phyloP scores from a whole-genome alignment of 306 rosid species.

The Canavalia gladiata region DNA sequence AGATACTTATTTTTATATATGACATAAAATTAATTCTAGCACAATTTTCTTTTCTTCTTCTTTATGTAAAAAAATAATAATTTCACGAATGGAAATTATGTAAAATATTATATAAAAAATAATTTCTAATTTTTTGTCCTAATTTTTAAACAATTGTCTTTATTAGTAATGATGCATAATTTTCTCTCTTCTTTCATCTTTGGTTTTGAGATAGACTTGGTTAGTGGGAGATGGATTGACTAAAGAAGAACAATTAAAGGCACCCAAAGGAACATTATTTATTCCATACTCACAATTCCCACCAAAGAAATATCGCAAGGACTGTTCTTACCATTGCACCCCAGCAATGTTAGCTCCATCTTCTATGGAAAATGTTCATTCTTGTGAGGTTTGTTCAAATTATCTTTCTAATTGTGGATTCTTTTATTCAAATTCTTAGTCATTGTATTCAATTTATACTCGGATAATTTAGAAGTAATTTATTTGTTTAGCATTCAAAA shows the following conservation, averaged over 20 bases:
- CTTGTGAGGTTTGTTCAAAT: constrained; percentile 75
- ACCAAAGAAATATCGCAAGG: constrained; percentile 66
- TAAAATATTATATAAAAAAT: no score
- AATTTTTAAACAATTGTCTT: not conserved
- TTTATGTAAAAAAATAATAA: not conserved
- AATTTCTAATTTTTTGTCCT: not conserved
- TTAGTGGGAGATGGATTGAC: constrained; percentile 75
- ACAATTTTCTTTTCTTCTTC: not conserved
- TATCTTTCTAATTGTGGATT: not conserved
- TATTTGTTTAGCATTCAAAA: not conserved
- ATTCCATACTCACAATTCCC: constrained; percentile 87
- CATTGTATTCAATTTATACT: not conserved
- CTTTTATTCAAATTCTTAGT: not conserved
- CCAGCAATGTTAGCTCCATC: constrained; percentile 72
- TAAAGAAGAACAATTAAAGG: constrained; percentile 67
- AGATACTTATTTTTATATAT: not conserved
- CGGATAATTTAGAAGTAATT: not conserved
- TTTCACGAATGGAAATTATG: not conserved
- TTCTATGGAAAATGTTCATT: constrained; percentile 65
- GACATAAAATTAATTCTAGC: not conserved
- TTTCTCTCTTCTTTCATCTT: not conserved
- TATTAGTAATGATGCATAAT: no score
- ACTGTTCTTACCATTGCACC: constrained; percentile 70
- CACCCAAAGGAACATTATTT: constrained; percentile 76
- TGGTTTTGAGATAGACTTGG: constrained; percentile 59